Evolutionary conservation across 306 rosid genomes (phyloP).

Genomic region (Malus orientalis): DNA sequence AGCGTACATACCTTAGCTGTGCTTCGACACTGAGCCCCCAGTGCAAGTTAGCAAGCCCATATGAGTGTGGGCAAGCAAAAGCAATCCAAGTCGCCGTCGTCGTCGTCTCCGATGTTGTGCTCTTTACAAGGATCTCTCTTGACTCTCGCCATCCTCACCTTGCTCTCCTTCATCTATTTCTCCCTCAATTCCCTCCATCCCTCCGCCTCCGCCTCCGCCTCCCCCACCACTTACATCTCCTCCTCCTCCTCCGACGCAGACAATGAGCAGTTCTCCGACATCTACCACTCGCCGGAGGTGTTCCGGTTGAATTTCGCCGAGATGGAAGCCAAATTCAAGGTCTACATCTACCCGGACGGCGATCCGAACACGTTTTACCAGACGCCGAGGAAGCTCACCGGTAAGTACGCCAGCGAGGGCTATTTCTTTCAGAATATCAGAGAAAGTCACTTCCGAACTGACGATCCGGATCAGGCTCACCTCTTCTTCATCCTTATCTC

Average conservation of each 20-base stretch:
- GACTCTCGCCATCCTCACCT: slow-evolving; percentile 61
- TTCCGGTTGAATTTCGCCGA: slow-evolving; percentile 65
- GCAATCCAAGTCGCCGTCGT: background rate
- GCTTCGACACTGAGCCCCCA: background rate
- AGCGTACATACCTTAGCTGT: background rate
- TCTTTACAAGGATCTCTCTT: slow-evolving; percentile 63
- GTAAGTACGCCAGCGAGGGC: slow-evolving; percentile 89
- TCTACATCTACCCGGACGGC: slow-evolving; percentile 82
- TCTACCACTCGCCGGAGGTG: slow-evolving; percentile 63
- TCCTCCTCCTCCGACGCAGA: background rate
- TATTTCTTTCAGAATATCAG: slow-evolving; percentile 88
- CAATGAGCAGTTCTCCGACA: slow-evolving; percentile 30
- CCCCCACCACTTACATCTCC: slow-evolving; percentile 21
- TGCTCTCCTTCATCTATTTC: slow-evolving; percentile 65
- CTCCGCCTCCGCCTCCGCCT: slow-evolving; percentile 19
- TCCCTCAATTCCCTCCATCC: slow-evolving; percentile 42
- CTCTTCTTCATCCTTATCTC: slow-evolving; percentile 93
- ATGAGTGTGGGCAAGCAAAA: slow-evolving; percentile 46
- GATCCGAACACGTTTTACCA: slow-evolving; percentile 87
- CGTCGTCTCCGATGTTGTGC: slow-evolving; percentile 34
- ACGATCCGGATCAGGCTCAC: slow-evolving; percentile 74
- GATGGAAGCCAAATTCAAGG: slow-evolving; percentile 81
- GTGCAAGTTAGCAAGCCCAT: background rate
- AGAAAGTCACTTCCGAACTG: slow-evolving; percentile 69
- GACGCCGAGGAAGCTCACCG: slow-evolving; percentile 93